A percentile compares a stretch with the other conserved stretches of the same genome.
Conservation (phyloP, 306 rosid species). For the Rubus idaeus region DNA sequence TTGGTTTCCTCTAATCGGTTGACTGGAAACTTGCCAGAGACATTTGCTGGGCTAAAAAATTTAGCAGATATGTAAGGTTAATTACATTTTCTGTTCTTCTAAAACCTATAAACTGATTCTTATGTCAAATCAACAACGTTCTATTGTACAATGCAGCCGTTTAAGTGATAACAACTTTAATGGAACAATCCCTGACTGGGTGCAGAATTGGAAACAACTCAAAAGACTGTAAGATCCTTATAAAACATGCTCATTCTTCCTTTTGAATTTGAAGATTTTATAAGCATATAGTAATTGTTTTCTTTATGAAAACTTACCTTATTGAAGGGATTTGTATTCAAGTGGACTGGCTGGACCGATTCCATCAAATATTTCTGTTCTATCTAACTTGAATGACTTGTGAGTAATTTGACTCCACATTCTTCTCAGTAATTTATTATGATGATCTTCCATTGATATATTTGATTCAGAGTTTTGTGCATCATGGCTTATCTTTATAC, state of each 20-base stretch:
- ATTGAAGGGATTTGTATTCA: conserved; percentile 25
- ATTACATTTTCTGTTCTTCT: neutral
- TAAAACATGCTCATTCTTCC: neutral
- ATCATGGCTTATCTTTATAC: neutral
- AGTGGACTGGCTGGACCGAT: conserved; percentile 30
- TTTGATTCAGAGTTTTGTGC: neutral
- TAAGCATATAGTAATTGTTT: neutral
- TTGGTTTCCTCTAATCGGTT: conserved; percentile 24
- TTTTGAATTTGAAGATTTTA: neutral
- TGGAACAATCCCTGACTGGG: conserved; percentile 16
- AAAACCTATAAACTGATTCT: neutral
- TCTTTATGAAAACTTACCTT: neutral
- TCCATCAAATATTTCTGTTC: conserved; percentile 11
- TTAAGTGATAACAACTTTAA: conserved; percentile 25
- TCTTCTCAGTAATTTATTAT: neutral
- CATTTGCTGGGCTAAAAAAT: conserved; percentile 17
- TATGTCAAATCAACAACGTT: neutral
- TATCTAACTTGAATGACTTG: conserved; percentile 12
- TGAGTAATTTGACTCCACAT: conserved; percentile 10
- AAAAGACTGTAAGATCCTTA: conserved; percentile 12
- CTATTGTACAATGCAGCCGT: conserved; percentile 12
- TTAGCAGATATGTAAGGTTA: conserved; percentile 19
- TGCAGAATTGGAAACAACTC: conserved; percentile 23
- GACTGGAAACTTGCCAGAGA: conserved; percentile 22
- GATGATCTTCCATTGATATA: neutral